phyloP scores from a whole-genome alignment of 2,329 filamentous ascomycete species.

The Penicillium sp. region DNA sequence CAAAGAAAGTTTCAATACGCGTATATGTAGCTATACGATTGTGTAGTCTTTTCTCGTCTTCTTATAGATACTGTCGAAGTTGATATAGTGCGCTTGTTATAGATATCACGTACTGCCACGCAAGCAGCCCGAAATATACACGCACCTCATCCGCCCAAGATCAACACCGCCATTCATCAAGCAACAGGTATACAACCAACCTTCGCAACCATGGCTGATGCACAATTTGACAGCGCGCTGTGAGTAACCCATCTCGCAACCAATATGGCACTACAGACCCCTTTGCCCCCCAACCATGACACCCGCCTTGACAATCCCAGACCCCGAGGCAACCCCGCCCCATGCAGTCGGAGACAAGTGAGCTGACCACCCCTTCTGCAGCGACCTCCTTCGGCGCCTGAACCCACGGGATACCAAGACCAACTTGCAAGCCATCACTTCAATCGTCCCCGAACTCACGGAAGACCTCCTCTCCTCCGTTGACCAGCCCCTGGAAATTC shows the following conservation, averaged over 20 bases:
- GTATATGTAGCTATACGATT: not conserved
- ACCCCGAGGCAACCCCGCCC: constrained; percentile 27
- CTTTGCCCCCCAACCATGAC: not conserved
- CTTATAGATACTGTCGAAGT: not conserved
- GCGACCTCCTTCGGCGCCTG: constrained; percentile 95
- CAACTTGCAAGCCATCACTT: constrained; percentile 86
- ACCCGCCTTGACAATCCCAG: constrained; percentile 2
- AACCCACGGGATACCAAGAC: constrained; percentile 88
- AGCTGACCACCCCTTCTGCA: constrained; percentile 45
- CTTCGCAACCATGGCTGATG: constrained; percentile 44
- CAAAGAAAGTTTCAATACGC: not conserved
- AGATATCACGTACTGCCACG: constrained; percentile 13
- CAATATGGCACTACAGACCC: not conserved
- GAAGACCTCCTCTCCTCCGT: constrained; percentile 98
- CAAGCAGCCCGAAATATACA: constrained; percentile 6
- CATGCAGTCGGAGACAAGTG: constrained; percentile 16
- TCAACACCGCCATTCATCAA: constrained; percentile 20
- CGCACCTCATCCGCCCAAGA: constrained; percentile 25
- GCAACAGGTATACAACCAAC: constrained; percentile 19
- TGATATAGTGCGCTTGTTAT: not conserved
- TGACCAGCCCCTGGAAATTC: constrained; percentile 86
- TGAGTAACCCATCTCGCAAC: constrained; percentile 32
- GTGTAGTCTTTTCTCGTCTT: not conserved
- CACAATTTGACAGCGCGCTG: constrained; percentile 54
- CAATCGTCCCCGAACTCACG: constrained; percentile 84